Conservation (phyloP, 116 monocot species). For the Trichopus zeylanicus region DNA sequence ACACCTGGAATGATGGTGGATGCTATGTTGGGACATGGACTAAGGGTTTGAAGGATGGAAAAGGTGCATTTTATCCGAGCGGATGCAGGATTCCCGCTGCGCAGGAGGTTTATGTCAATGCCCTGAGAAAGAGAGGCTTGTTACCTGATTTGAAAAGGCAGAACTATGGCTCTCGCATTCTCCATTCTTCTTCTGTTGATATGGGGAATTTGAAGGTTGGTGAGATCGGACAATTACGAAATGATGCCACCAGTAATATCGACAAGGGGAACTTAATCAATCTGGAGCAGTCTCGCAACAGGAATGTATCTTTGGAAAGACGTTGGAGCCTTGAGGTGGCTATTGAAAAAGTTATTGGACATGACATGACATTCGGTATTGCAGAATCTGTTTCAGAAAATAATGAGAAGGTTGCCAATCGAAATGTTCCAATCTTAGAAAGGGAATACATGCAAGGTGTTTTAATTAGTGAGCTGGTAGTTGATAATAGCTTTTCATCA, state of each 20-base stretch:
- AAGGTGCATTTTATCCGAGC: constrained; percentile 52
- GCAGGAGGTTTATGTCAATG: constrained; percentile 44
- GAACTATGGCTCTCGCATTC: constrained; percentile 39
- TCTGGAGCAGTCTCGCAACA: constrained; percentile 26
- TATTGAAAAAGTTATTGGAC: constrained; percentile 53
- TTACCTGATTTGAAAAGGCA: constrained; percentile 53
- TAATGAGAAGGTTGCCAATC: constrained; percentile 27
- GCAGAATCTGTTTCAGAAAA: constrained; percentile 24
- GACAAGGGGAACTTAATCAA: constrained; percentile 24
- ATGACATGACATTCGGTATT: constrained; percentile 12
- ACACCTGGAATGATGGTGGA: constrained; percentile 52
- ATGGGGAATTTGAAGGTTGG: constrained; percentile 51
- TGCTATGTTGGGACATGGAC: constrained; percentile 67
- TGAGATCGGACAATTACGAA: constrained; percentile 10
- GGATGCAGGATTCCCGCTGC: constrained; percentile 45
- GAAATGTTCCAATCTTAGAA: constrained; percentile 57
- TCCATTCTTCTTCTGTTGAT: constrained; percentile 58
- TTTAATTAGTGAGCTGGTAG: constrained; percentile 64
- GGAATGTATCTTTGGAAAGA: constrained; percentile 47
- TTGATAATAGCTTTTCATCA: constrained; percentile 39
- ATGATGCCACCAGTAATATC: constrained; percentile 8
- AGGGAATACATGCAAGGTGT: constrained; percentile 85
- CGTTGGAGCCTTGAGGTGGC: constrained; percentile 74
- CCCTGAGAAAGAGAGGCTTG: constrained; percentile 41
- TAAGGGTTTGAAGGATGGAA: constrained; percentile 58